Evolutionary conservation across 805 yeast species (phyloP).

Genomic region (Teunomyces lycoperdinae): DNA sequence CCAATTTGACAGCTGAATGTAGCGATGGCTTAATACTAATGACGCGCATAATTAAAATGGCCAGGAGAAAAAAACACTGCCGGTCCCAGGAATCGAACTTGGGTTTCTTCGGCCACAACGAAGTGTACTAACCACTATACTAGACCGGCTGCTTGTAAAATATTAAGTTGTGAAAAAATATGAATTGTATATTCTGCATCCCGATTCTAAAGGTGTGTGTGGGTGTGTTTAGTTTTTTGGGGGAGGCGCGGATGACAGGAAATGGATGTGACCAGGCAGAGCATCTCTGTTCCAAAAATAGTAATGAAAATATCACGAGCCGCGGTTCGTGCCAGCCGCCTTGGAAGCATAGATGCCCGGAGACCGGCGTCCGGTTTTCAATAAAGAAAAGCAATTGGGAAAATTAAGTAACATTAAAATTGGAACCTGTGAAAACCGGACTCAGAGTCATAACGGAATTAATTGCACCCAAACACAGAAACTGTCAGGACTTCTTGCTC

Average conservation of each 20-base stretch:
- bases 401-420: neutral
- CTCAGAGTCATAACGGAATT: neutral
- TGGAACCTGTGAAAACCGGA: neutral
- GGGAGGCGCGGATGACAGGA: neutral
- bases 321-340: neutral
- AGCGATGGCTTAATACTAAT: neutral
- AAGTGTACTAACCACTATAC: constrained; percentile 72
- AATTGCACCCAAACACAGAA: neutral
- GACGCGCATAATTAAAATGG: too few relatives aligned
- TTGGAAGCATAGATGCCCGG: neutral
- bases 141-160: constrained; percentile 30
- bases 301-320: neutral
- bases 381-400: neutral
- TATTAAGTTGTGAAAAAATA: too few relatives aligned
- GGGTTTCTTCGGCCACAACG: constrained; percentile 75
- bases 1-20: neutral
- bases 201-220: too few relatives aligned
- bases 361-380: neutral
- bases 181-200: too few relatives aligned
- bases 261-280: neutral
- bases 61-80: constrained; percentile 37
- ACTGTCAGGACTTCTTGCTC: too few relatives aligned
- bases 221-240: too few relatives aligned
- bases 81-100: constrained; percentile 73
- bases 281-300: neutral